These are phyloP conservation scores for Trichophyton mentagrophytes DNA, from an alignment of 2,329 filamentous ascomycete species.

Conservation along the genomic window DNA sequence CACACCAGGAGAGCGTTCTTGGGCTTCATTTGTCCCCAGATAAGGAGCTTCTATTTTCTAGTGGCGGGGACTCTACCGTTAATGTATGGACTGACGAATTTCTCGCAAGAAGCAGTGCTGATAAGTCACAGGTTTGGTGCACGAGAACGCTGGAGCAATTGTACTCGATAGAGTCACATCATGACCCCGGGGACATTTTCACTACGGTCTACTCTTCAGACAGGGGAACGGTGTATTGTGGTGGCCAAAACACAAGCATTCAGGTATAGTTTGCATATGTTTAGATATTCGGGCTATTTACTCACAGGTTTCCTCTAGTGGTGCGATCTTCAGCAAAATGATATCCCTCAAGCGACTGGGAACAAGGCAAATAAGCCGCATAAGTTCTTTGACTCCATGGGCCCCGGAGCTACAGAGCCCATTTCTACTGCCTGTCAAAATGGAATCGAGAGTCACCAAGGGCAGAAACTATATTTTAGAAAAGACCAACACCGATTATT, in stretches of 20 bases:
- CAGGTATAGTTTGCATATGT: constrained; percentile 39
- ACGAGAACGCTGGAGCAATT: constrained; percentile 61
- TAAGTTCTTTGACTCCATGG: constrained; percentile 83
- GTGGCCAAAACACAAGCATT: constrained; percentile 86
- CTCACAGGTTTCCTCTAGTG: constrained; percentile 39
- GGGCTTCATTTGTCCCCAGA: constrained; percentile 70
- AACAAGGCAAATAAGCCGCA: constrained; percentile 69
- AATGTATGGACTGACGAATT: constrained; percentile 44
- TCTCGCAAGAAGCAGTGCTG: constrained; percentile 8
- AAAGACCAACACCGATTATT: constrained; percentile 71
- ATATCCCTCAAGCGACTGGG: constrained; percentile 49
- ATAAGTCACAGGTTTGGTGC: constrained; percentile 55
- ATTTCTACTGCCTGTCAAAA: constrained; percentile 49
- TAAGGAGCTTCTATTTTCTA: constrained; percentile 69
- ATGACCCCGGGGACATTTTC: constrained; percentile 92
- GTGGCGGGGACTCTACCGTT: constrained; percentile 82
- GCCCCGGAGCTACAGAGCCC: constrained; percentile 69
- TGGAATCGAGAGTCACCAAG: constrained; percentile 37
- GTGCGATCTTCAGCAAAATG: constrained; percentile 59
- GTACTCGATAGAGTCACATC: constrained; percentile 83
- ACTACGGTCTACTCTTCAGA: constrained; percentile 77
- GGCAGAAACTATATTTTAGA: constrained; percentile 66
- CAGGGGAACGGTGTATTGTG: constrained; percentile 74
- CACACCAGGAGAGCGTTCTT: constrained; percentile 82
- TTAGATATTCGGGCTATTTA: neutral